Conservation (phyloP, 2,329 filamentous ascomycete genomes). For the Curvularia sp. region DNA sequence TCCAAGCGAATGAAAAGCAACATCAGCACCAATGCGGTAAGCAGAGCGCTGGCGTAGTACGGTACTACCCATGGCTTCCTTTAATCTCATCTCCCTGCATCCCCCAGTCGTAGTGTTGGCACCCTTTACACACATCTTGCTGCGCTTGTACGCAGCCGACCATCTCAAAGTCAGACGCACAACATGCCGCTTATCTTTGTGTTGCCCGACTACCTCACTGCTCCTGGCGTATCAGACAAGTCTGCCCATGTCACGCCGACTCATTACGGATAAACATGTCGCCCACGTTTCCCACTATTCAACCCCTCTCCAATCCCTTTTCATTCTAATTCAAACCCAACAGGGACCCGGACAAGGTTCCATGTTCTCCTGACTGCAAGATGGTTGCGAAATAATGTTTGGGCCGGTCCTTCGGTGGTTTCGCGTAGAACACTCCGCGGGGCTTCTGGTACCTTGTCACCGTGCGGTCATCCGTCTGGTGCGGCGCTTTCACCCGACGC, state of each 20-base stretch:
- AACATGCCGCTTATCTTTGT: not conserved
- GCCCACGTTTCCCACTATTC: not conserved
- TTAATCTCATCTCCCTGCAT: constrained; percentile 1
- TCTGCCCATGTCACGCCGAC: not conserved
- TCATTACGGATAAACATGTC: not conserved
- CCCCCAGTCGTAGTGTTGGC: not conserved
- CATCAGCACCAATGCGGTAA: constrained; percentile 8
- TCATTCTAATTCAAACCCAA: not conserved
- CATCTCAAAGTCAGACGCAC: not conserved
- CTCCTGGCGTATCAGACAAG: too few relatives aligned
- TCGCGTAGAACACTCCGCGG: not conserved
- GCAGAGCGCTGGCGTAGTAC: constrained; percentile 9
- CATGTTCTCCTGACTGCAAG: not conserved
- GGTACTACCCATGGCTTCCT: not conserved
- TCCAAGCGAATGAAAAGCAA: not conserved
- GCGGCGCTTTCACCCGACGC: not conserved
- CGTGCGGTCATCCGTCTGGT: constrained; percentile 1
- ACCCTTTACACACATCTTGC: not conserved
- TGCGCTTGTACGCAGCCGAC: not conserved
- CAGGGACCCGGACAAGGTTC: not conserved
- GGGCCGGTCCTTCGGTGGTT: not conserved
- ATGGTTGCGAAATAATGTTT: not conserved
- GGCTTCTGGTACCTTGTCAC: not conserved
- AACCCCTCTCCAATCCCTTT: not conserved
- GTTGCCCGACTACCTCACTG: too few relatives aligned